Evolutionary conservation across 208 protist genomes (phyloP), one percentile per base, ranked within the genome.

Genomic region (Leishmania arabica): DNA sequence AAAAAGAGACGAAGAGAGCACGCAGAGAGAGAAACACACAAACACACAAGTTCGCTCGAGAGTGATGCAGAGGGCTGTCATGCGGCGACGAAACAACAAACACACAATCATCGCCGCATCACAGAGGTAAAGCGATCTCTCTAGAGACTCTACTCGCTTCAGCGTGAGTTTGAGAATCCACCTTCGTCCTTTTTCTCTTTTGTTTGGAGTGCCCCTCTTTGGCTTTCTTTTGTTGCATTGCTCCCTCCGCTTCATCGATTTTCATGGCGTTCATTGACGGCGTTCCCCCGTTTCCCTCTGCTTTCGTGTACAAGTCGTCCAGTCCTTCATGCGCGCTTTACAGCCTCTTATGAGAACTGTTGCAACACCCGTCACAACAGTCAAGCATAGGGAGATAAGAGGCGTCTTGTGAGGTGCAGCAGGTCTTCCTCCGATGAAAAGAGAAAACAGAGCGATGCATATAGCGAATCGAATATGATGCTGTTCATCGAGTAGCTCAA

Each of bases 261-360:
- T 51, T n/a, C 69, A 53, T 73, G 45, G 17, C 69, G 47, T 34
- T 13, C 34, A 51, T 73, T 73, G 69, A n/a, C 40, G 69, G 45
- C 24, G 13, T 49, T 13, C n/a, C 51, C 31, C 31, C 31, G 45
- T 65, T 31, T 60, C 53, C 51, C 37, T 62, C 73, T 6, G 24
- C 21, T 60, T 58, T 53, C 56, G 24, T 60, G 34, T 47, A 49
- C 31, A 77, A 66, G 45, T 58, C 42, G 73, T 1, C 31, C 19
- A 34, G 27, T 51, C 51, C 58, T 65, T 72, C 21, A n/a, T 11
- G 27, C 34, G 6, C 9, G 13, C 7, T 31, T 34, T 21, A 70
- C 84, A 87, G 3, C 8, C 56, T 64, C 73, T 27, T 77, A 45
- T 37, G 13, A 73, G n/a, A 49, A 40, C 17, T 9, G 13, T 31